phyloP scores from a whole-genome alignment of 192 early-diverging fungal species.

The Podochytrium sp. region DNA sequence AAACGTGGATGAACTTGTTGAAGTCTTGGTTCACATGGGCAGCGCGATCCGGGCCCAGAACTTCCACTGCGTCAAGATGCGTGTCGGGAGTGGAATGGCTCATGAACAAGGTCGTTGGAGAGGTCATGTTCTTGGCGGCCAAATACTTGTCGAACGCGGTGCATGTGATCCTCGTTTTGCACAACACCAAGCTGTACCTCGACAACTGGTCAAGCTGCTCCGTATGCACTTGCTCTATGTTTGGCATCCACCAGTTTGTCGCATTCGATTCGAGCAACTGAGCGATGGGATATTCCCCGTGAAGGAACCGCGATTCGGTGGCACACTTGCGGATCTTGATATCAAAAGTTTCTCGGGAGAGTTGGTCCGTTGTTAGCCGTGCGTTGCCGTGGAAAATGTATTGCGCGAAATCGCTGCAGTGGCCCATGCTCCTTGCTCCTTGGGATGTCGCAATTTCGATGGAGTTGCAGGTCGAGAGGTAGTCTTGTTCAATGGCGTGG shows the following conservation, averaged over 20 bases:
- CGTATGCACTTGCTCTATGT: conserved; percentile 11
- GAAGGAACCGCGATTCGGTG: neutral
- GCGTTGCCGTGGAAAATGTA: conserved; percentile 24
- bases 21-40: neutral
- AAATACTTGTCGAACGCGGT: neutral
- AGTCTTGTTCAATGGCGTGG: neutral
- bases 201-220: neutral
- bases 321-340: conserved; percentile 10
- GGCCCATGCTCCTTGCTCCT: conserved; percentile 6
- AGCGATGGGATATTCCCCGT: conserved; percentile 7
- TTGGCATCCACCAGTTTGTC: conserved; percentile 27
- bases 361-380: neutral
- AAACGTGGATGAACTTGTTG: conserved; percentile 4
- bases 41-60: neutral
- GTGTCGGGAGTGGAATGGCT: neutral
- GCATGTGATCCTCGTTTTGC: conserved; percentile 3
- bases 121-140: neutral
- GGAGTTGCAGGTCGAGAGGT: conserved; percentile 14
- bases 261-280: neutral
- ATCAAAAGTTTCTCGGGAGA: neutral
- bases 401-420: conserved; percentile 27
- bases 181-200: neutral
- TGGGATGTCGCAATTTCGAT: conserved; percentile 20
- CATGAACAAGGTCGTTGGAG: neutral
- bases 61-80: neutral